phyloP scores from a whole-genome alignment of 2,329 filamentous ascomycete genomes.

The Pyrenophora teres region DNA sequence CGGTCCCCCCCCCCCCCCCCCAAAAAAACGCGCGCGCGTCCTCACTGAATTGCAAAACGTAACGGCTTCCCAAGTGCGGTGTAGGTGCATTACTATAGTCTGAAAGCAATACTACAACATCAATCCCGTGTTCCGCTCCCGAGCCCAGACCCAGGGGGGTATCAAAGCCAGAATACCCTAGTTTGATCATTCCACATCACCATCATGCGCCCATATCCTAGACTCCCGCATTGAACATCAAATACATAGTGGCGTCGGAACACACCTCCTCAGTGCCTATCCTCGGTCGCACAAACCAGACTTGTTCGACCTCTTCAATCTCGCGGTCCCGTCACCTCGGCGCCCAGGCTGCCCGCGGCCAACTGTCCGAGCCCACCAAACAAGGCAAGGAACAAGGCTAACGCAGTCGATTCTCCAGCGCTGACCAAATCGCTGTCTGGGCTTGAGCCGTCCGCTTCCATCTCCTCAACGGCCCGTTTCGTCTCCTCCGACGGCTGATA shows the following conservation, averaged over 20 bases:
- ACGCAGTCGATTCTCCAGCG: constrained; percentile 43
- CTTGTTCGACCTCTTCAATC: constrained; percentile 14
- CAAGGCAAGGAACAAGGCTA: constrained; percentile 42
- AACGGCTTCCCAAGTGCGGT: not conserved
- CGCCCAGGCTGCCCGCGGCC: constrained; percentile 41
- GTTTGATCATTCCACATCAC: not conserved
- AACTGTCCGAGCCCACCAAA: constrained; percentile 43
- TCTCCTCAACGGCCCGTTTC: constrained; percentile 30
- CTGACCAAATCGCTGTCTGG: constrained; percentile 33
- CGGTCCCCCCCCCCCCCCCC: no score
- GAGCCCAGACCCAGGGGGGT: not conserved
- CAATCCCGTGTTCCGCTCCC: no score
- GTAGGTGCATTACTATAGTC: not conserved
- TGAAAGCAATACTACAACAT: no score
- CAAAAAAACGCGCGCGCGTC: no score
- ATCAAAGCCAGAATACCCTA: constrained; percentile 1
- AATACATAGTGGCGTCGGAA: not conserved
- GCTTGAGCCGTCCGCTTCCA: constrained; percentile 36
- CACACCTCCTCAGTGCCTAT: not conserved
- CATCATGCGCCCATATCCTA: not conserved
- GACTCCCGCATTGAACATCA: not conserved
- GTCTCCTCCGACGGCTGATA: constrained; percentile 34
- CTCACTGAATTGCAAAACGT: not conserved
- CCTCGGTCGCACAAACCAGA: not conserved
- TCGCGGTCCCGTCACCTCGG: constrained; percentile 37